A percentile compares a stretch with the other conserved stretches of the same genome.
These are phyloP conservation scores for Tetrastigma voinierianum DNA, from an alignment of 164 flowering plant genomes.

Conservation along the genomic window DNA sequence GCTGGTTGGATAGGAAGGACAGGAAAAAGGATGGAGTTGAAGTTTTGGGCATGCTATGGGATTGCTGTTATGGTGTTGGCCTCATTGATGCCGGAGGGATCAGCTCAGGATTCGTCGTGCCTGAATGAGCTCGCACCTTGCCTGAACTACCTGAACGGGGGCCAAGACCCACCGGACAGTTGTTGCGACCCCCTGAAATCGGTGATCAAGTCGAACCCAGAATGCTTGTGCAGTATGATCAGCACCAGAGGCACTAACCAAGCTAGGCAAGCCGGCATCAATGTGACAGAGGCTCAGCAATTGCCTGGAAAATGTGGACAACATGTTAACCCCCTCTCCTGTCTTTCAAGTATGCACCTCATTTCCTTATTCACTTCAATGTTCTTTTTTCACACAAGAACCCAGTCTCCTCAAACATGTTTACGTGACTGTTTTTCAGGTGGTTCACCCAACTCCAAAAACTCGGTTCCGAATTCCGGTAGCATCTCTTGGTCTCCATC, in stretches of 20 bases:
- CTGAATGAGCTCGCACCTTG: conserved; percentile 53
- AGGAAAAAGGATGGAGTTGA: not conserved
- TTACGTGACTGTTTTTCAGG: conserved; percentile 1
- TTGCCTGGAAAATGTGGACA: conserved; percentile 68
- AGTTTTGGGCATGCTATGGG: not conserved
- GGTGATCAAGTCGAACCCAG: conserved; percentile 45
- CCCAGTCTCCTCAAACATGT: not conserved
- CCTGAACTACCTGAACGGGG: conserved; percentile 51
- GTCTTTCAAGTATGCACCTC: conserved; percentile 29
- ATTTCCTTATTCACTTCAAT: no score
- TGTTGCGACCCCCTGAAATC: conserved; percentile 71
- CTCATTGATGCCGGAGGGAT: not conserved
- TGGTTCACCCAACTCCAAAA: conserved; percentile 10
- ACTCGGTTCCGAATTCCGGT: conserved; percentile 11
- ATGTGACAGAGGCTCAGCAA: conserved; percentile 41
- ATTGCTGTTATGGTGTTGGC: not conserved
- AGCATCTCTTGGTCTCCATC: not conserved
- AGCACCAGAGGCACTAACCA: conserved; percentile 30
- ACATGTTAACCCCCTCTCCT: conserved; percentile 55
- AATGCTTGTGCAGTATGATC: conserved; percentile 60
- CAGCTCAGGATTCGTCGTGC: conserved; percentile 28
- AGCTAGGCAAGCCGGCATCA: conserved; percentile 49
- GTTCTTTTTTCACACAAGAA: no score
- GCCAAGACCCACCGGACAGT: conserved; percentile 38
- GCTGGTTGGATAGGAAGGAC: not conserved